A percentile compares a stretch with the other conserved stretches of the same genome.
phyloP scores from a whole-genome alignment of 352 stramenopile genomes.

The Phytophthora hybrid region DNA sequence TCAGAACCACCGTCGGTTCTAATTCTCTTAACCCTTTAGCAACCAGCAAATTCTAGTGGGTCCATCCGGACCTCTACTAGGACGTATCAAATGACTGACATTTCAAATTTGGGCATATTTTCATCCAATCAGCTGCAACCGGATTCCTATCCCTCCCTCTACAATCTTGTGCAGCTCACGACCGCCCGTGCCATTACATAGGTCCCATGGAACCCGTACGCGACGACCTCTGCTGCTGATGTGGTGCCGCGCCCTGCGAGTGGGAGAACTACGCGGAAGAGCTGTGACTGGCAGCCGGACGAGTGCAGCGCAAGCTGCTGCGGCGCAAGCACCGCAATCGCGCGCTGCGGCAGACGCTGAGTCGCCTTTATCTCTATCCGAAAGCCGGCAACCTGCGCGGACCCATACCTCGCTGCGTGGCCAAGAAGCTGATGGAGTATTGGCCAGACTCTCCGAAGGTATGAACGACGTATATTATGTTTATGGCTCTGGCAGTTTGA shows the following conservation, averaged over 20 bases:
- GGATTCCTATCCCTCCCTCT: background rate
- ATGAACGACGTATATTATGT: background rate
- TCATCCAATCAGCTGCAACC: background rate
- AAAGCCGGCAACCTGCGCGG: background rate
- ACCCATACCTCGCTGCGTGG: background rate
- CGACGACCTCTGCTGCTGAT: background rate
- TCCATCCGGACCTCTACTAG: background rate
- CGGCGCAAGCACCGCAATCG: background rate
- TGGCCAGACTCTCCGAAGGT: background rate
- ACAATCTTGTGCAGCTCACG: background rate
- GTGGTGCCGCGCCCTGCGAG: background rate
- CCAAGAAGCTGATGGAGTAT: background rate
- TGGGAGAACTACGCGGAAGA: background rate
- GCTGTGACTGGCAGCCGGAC: background rate
- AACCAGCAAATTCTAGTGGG: background rate
- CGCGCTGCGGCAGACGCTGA: background rate
- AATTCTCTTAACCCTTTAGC: background rate
- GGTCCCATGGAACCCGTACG: background rate
- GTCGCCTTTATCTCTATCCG: background rate
- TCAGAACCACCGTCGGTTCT: no score
- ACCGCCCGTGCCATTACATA: background rate
- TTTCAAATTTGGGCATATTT: background rate
- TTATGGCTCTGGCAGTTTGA: background rate
- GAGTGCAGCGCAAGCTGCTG: background rate
- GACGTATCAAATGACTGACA: background rate